Conservation (phyloP, 1,284 basidiomycete species). For the Phlebopus sp. region DNA sequence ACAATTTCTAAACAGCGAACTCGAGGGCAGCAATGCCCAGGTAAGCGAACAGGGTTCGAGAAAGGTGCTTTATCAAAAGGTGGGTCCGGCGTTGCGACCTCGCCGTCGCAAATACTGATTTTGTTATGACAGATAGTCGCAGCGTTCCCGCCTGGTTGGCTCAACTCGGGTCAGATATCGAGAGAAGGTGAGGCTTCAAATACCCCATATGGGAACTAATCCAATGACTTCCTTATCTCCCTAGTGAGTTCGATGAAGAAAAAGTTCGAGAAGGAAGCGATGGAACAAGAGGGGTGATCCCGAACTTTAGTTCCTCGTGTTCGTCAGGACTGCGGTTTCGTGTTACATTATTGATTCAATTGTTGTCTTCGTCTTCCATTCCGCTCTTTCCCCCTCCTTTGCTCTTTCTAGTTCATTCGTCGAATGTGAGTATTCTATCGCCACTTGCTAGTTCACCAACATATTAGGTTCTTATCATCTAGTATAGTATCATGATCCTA, state of each 20-base stretch:
- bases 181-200: slow-evolving; percentile 43
- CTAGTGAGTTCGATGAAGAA: slow-evolving; percentile 79
- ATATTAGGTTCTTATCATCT: not conserved
- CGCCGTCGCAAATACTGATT: not conserved
- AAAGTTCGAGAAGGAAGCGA: slow-evolving; percentile 61
- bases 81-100: slow-evolving; percentile 20
- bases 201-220: not conserved
- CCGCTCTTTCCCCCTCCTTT: not conserved
- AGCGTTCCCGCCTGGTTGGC: slow-evolving; percentile 52
- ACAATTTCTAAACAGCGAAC: slow-evolving; percentile 38
- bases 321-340: not conserved
- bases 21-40: slow-evolving; percentile 65
- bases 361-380: not conserved
- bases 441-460: not conserved
- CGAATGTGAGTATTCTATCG: not conserved
- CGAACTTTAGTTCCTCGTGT: not conserved
- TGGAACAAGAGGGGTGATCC: slow-evolving; percentile 46
- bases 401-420: not conserved
- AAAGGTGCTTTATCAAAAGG: slow-evolving; percentile 77
- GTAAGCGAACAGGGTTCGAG: slow-evolving; percentile 77
- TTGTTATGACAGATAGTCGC: slow-evolving; percentile 54
- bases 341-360: slow-evolving; percentile 25
- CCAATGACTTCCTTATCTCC: not conserved
- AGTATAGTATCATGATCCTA: no score
- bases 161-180: slow-evolving; percentile 56